phyloP scores from a whole-genome alignment of 116 monocot species.

The Zostera marina region DNA sequence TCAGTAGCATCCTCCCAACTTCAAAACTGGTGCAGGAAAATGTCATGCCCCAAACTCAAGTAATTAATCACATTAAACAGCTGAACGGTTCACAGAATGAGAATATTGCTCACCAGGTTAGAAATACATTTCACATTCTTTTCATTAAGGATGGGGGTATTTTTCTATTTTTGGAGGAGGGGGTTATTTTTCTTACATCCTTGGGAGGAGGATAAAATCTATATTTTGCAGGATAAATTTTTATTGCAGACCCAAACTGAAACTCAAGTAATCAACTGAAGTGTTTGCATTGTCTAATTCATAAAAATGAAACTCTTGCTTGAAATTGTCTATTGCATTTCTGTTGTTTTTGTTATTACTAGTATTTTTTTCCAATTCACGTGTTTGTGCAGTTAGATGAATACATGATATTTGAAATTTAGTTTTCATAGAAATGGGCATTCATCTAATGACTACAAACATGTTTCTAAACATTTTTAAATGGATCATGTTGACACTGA shows the following conservation, averaged over 20 bases:
- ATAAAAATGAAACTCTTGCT: too few species aligned
- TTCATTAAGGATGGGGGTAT: too few species aligned
- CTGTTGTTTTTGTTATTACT: too few species aligned
- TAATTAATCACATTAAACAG: constrained; percentile 12
- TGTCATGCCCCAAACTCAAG: constrained; percentile 13
- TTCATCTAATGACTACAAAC: constrained; percentile 4
- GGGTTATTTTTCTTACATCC: too few species aligned
- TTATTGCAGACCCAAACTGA: not conserved
- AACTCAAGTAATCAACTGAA: not conserved
- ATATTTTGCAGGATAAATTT: not conserved
- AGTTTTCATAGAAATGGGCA: not conserved
- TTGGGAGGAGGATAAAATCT: not conserved
- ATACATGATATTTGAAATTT: not conserved
- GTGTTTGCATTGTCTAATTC: too few species aligned
- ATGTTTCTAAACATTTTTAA: constrained; percentile 1
- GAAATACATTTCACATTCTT: constrained; percentile 1
- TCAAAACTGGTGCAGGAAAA: constrained; percentile 16
- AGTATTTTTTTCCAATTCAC: too few species aligned
- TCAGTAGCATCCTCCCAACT: constrained; percentile 8
- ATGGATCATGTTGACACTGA: not conserved
- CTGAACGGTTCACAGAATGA: constrained; percentile 15
- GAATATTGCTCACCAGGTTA: constrained; percentile 21
- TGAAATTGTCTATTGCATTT: too few species aligned
- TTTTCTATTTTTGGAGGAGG: too few species aligned
- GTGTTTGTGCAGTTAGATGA: not conserved